A percentile compares a stretch with the other conserved stretches of the same genome.
Conservation (phyloP, 148 eudicot genomes). For the Talinum fruticosum region DNA sequence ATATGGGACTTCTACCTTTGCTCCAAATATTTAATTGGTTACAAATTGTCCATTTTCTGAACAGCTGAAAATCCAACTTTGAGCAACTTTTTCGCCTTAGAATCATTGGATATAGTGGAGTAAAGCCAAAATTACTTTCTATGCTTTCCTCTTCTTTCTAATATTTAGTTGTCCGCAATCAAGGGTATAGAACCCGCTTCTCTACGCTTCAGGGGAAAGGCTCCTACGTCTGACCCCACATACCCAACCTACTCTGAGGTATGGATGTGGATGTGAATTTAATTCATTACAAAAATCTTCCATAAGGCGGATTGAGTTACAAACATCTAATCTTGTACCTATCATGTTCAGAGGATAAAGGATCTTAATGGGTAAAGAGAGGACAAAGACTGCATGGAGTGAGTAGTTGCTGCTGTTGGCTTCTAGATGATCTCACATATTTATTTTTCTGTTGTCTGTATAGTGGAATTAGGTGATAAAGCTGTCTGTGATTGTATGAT, state of each 20-base stretch:
- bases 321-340: neutral
- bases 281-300: neutral
- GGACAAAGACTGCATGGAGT: neutral
- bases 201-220: no score
- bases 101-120: no score
- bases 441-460: neutral
- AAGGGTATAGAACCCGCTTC: no score
- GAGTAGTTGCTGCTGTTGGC: neutral
- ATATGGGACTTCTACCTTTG: neutral
- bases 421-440: neutral
- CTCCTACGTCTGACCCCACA: no score
- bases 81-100: no score
- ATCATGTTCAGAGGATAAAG: neutral
- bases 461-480: neutral
- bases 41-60: no score
- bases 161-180: no score
- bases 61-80: no score
- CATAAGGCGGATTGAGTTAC: neutral
- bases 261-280: no score
- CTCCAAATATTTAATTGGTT: neutral
- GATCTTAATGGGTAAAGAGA: neutral
- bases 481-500: neutral
- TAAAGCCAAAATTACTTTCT: no score
- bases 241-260: no score
- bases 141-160: no score